Evolutionary conservation across 1,284 basidiomycete genomes (phyloP), one percentile per base, ranked within the genome.

Genomic region (Ganoderma boninense): DNA sequence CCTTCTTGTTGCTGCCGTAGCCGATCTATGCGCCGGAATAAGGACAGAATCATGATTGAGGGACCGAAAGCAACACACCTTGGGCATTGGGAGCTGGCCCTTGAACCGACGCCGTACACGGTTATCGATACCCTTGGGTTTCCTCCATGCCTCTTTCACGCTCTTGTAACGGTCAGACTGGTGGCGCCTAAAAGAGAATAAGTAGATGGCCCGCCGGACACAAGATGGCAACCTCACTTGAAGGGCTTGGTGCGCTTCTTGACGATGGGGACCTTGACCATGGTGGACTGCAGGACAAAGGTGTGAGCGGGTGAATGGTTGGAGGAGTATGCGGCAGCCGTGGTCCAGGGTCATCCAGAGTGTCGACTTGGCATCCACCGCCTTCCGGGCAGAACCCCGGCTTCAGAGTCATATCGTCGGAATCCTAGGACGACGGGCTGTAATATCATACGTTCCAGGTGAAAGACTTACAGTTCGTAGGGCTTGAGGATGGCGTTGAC

Each of bases 61-160:
- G 2, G 8, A 16, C 38, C 46, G 23, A 57, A 32, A n/a, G 20
- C 16, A 67, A 84, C 89, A 77, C 71, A 92, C 92, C 89, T 96
- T 97, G 82, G 97, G 97, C 97, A 98, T 98, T 74, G 96, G 89
- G 74, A 90, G 88, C 83, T 97, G 95, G 71, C 96, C 97, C 89
- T 97, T 97, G 91, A 98, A 98, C 79, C 97, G 92, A 80, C 97
- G 92, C 82, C 97, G 92, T 78, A 96, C 95, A 81, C 96, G 92
- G 90, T 97, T 97, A 83, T 97, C 96, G 79, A 97, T 97, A 94
- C 95, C 94, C 90, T 97, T 97, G 77, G 96, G 96, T 87, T 97
- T 98, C 84, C 97, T 90, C 97, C 97, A 98, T 88, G 94, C 88
- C 88, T 97, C 96, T 89, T 97, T 97, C 77, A 98, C 96, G 76